These are phyloP conservation scores for Phytophthora megakarya DNA, from an alignment of 352 stramenopile genomes.

Conservation along the genomic window DNA sequence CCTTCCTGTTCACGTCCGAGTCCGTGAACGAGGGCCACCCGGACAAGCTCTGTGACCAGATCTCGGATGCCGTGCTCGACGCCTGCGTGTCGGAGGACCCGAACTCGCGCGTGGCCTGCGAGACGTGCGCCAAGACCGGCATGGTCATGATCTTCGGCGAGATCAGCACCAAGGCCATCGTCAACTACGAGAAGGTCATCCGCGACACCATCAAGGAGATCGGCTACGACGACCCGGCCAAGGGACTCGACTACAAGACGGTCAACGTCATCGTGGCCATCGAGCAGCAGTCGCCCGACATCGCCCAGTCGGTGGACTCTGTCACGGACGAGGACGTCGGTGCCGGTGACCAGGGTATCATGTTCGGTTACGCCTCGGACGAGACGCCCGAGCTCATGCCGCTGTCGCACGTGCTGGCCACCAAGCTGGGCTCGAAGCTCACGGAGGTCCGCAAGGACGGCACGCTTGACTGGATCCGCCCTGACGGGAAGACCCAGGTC, in stretches of 20 bases:
- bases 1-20: conserved; percentile 98
- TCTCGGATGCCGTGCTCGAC: conserved; percentile 98
- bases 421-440: conserved; percentile 95
- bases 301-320: conserved; percentile 98
- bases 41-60: conserved; percentile 98
- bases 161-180: conserved; percentile 98
- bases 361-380: conserved; percentile 96
- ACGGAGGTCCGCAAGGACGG: conserved; percentile 99
- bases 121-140: conserved; percentile 99
- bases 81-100: conserved; percentile 98
- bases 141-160: conserved; percentile 99
- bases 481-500: conserved; percentile 99
- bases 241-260: conserved; percentile 99
- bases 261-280: conserved; percentile 99
- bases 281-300: conserved; percentile 99
- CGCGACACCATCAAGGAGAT: conserved; percentile 99
- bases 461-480: conserved; percentile 97
- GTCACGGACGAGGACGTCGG: conserved; percentile 97
- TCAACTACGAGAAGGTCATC: conserved; percentile 99
- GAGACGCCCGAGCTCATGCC: conserved; percentile 98
- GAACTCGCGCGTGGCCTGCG: conserved; percentile 97
- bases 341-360: conserved; percentile 96
- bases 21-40: conserved; percentile 99
- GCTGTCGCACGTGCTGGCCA: conserved; percentile 97
- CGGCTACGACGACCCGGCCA: conserved; percentile 98